Evolutionary conservation across 2,329 filamentous ascomycete species (phyloP).

Genomic region (Phaeophleospora eucalypticola): DNA sequence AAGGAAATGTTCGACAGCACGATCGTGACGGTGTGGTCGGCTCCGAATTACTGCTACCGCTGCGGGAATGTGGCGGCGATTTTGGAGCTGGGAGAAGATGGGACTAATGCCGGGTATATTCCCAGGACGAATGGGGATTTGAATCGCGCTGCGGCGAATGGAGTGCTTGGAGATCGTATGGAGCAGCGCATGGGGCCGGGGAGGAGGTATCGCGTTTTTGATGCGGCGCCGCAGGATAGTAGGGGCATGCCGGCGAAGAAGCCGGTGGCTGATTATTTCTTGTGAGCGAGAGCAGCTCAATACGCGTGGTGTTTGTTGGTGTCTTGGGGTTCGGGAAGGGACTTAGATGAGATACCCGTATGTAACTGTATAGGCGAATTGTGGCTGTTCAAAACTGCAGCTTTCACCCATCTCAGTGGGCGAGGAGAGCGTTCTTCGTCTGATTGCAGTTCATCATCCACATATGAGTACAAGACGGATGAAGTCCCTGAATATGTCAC

Average conservation of each 20-base stretch:
- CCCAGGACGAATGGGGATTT: conserved; percentile 63
- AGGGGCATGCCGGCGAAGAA: conserved; percentile 99
- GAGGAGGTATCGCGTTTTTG: conserved; percentile 88
- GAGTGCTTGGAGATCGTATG: conserved; percentile 42
- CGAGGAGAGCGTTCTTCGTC: too few species aligned
- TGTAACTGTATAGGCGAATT: too few species aligned
- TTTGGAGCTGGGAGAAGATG: conserved; percentile 85
- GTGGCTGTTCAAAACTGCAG: too few species aligned
- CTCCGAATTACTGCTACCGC: conserved; percentile 78
- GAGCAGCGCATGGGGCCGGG: conserved; percentile 64
- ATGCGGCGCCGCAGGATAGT: conserved; percentile 92
- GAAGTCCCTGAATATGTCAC: too few species aligned
- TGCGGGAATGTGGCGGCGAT: conserved; percentile 73
- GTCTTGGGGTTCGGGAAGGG: neutral
- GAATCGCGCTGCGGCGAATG: conserved; percentile 45
- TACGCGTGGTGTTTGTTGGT: neutral
- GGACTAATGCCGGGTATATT: conserved; percentile 47
- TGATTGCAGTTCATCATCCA: too few species aligned
- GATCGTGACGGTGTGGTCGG: conserved; percentile 97
- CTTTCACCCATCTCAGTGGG: too few species aligned
- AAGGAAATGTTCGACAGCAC: conserved; percentile 98
- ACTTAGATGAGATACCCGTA: neutral
- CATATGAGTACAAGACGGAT: too few species aligned
- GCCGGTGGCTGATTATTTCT: conserved; percentile 93
- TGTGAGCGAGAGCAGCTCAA: conserved; percentile 40